Conservation (phyloP, 352 stramenopile species). For the Phytophthora tentaculata region DNA sequence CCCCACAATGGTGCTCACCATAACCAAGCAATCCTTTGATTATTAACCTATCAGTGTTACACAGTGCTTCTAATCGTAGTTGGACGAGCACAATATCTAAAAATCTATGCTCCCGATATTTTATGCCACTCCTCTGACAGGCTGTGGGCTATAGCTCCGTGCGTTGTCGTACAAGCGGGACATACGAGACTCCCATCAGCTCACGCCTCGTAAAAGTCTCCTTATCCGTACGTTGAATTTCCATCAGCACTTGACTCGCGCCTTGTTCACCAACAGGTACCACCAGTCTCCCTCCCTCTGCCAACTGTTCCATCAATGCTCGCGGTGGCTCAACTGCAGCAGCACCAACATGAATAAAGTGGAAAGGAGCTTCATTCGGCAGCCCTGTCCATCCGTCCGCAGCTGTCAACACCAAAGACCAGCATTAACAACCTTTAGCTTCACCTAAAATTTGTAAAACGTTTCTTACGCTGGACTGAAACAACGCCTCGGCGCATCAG, state of each 20-base stretch:
- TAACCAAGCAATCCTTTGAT: too few relatives aligned
- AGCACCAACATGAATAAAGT: slow-evolving; percentile 98
- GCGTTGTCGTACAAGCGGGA: slow-evolving; percentile 71
- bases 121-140: too few relatives aligned
- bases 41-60: too few relatives aligned
- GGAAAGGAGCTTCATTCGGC: slow-evolving; percentile 89
- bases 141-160: slow-evolving; percentile 54
- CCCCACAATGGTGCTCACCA: too few relatives aligned
- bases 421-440: not conserved
- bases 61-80: too few relatives aligned
- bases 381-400: slow-evolving; percentile 94
- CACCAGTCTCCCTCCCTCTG: slow-evolving; percentile 90
- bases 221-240: slow-evolving; percentile 61
- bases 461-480: slow-evolving; percentile 49
- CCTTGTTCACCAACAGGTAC: slow-evolving; percentile 89
- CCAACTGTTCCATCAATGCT: slow-evolving; percentile 89
- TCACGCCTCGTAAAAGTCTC: slow-evolving; percentile 53
- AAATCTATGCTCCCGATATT: too few relatives aligned
- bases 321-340: slow-evolving; percentile 89
- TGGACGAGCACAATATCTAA: too few relatives aligned
- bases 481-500: slow-evolving; percentile 71
- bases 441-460: not conserved
- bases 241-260: slow-evolving; percentile 72
- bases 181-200: slow-evolving; percentile 80
- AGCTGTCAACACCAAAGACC: slow-evolving; percentile 24